Evolutionary conservation across 495 filamentous ascomycete species (phyloP).

Genomic region (Bathelium albidoporum): DNA sequence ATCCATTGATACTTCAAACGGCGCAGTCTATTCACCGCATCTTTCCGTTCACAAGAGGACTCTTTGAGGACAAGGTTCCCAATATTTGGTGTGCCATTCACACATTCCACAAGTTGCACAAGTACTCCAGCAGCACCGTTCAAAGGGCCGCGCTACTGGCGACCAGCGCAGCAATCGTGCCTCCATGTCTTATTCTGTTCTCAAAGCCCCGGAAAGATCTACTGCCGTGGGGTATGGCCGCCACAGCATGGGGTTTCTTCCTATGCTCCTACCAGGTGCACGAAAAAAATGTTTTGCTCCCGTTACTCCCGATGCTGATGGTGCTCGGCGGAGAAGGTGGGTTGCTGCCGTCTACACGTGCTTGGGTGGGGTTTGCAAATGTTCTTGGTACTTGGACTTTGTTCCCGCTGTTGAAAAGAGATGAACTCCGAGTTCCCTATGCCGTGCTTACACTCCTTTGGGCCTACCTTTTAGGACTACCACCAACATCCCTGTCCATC

Average conservation of each 20-base stretch:
- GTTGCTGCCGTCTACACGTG: slow-evolving; percentile 59
- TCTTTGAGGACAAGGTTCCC: slow-evolving; percentile 98
- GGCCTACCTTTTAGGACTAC: slow-evolving; percentile 81
- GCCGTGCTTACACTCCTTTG: slow-evolving; percentile 72
- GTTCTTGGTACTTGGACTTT: slow-evolving; percentile 86
- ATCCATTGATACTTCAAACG: slow-evolving; percentile 61
- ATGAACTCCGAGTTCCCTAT: slow-evolving; percentile 77
- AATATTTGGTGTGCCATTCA: slow-evolving; percentile 95
- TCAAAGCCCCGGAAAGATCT: slow-evolving; percentile 64
- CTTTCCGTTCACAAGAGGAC: slow-evolving; percentile 84
- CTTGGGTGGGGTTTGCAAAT: slow-evolving; percentile 92
- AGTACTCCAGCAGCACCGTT: slow-evolving; percentile 46
- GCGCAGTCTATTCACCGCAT: slow-evolving; percentile 77
- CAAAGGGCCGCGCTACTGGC: slow-evolving; percentile 67
- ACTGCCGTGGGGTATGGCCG: slow-evolving; percentile 66
- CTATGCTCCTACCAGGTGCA: slow-evolving; percentile 95
- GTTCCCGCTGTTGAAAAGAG: slow-evolving; percentile 78
- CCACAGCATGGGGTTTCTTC: slow-evolving; percentile 92
- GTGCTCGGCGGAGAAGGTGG: slow-evolving; percentile 68
- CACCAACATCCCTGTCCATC: slow-evolving; percentile 58
- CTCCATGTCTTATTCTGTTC: slow-evolving; percentile 71
- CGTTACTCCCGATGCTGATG: slow-evolving; percentile 83
- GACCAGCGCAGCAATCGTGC: slow-evolving; percentile 63
- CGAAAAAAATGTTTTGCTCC: slow-evolving; percentile 89
- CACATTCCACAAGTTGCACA: slow-evolving; percentile 72